Conservation (phyloP, 2,329 filamentous ascomycete species). For the Epichloe typhina region DNA sequence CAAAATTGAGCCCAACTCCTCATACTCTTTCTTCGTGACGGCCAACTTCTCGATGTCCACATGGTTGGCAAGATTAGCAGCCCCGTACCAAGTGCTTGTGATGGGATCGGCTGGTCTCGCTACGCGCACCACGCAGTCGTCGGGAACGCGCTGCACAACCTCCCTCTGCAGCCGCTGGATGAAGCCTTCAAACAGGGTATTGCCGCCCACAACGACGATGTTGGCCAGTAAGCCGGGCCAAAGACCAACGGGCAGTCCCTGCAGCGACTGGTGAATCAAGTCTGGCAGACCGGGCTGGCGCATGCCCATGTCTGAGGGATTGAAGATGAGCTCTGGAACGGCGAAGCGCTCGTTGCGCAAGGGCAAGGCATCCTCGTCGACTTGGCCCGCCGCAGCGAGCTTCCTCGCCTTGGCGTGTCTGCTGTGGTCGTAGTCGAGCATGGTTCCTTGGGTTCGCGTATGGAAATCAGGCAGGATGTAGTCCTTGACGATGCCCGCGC, state of each 20-base stretch:
- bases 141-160: slow-evolving; percentile 55
- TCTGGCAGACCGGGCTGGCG: slow-evolving; percentile 71
- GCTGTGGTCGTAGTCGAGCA: slow-evolving; percentile 64
- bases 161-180: slow-evolving; percentile 66
- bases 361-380: slow-evolving; percentile 65
- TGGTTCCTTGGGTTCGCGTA: slow-evolving; percentile 46
- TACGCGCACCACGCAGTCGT: slow-evolving; percentile 67
- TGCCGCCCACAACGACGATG: slow-evolving; percentile 79
- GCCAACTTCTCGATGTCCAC: slow-evolving; percentile 51
- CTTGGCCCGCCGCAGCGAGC: slow-evolving; percentile 27
- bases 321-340: slow-evolving; percentile 83
- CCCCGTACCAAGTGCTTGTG: slow-evolving; percentile 73
- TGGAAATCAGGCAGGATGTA: slow-evolving; percentile 82
- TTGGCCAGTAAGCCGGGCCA: slow-evolving; percentile 79
- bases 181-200: slow-evolving; percentile 67
- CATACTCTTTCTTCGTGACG: slow-evolving; percentile 83
- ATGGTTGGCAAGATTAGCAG: slow-evolving; percentile 62
- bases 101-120: slow-evolving; percentile 59
- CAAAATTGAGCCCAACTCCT: slow-evolving; percentile 71
- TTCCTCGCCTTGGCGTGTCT: slow-evolving; percentile 40
- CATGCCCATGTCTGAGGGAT: slow-evolving; percentile 72
- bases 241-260: slow-evolving; percentile 62
- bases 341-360: slow-evolving; percentile 85
- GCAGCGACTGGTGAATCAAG: slow-evolving; percentile 67
- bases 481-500: slow-evolving; percentile 62